These are phyloP conservation scores for Globisporangium perplexum DNA, from an alignment of 352 stramenopile genomes.

Conservation along the genomic window DNA sequence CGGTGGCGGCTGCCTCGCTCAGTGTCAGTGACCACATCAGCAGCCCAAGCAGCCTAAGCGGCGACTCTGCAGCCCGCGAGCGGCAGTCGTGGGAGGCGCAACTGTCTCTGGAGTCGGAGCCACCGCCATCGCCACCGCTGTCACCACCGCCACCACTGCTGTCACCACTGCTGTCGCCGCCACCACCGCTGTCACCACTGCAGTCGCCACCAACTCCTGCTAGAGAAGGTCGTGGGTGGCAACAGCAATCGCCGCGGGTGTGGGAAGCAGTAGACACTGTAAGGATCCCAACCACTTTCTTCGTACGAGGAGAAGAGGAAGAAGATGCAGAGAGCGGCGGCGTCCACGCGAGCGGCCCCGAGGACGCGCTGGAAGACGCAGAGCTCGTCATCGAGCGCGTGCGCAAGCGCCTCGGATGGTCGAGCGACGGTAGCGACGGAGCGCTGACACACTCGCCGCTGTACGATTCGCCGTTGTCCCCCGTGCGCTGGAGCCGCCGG, in stretches of 20 bases:
- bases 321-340: constrained; percentile 11
- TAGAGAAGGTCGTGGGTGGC: not conserved
- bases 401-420: constrained; percentile 42
- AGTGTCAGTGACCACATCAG: not conserved
- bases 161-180: no score
- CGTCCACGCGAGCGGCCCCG: not conserved
- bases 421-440: not conserved
- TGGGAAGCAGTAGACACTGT: not conserved
- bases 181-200: not conserved
- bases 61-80: not conserved
- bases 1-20: no score
- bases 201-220: not conserved
- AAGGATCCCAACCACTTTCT: not conserved
- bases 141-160: no score
- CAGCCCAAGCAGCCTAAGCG: not conserved
- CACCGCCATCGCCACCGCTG: no score
- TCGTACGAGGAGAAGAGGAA: not conserved
- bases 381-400: constrained; percentile 61
- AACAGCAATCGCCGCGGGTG: not conserved
- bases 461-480: not conserved
- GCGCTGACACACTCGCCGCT: not conserved
- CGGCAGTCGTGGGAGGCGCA: not conserved
- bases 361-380: constrained; percentile 24
- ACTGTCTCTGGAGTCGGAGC: not conserved
- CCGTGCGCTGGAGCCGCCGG: not conserved